phyloP scores from a whole-genome alignment of 1,139 yeast species.

The Zhuliangozyma parablackwelliae region DNA sequence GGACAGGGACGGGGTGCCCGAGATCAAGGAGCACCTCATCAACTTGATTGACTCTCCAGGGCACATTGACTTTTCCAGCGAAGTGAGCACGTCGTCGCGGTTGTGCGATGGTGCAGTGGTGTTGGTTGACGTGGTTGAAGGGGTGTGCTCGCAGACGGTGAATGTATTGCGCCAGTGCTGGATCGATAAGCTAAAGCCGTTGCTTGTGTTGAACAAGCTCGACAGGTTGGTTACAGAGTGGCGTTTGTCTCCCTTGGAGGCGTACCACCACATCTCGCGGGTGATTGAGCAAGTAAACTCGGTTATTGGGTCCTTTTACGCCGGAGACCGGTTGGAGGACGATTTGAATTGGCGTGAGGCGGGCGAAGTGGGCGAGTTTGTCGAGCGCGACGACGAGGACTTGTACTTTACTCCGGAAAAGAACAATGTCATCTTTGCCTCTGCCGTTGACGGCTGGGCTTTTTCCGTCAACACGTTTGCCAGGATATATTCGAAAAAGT shows the following conservation, averaged over 20 bases:
- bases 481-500: conserved; percentile 74
- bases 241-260: conserved; percentile 78
- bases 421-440: conserved; percentile 89
- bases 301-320: conserved; percentile 86
- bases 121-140: conserved; percentile 94
- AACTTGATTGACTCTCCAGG: conserved; percentile 98
- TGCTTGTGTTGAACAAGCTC: conserved; percentile 87
- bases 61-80: conserved; percentile 94
- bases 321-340: conserved; percentile 91
- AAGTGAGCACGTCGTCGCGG: conserved; percentile 92
- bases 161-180: conserved; percentile 94
- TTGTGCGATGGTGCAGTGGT: conserved; percentile 96
- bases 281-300: conserved; percentile 92
- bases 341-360: conserved; percentile 80
- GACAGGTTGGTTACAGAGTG: conserved; percentile 83
- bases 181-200: conserved; percentile 86
- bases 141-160: conserved; percentile 95
- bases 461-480: conserved; percentile 88
- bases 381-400: conserved; percentile 78
- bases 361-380: conserved; percentile 52
- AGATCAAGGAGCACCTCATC: conserved; percentile 72
- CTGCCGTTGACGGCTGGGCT: conserved; percentile 98
- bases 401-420: conserved; percentile 85
- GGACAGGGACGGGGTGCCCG: conserved; percentile 31
- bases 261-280: conserved; percentile 72